phyloP scores from a whole-genome alignment of 805 yeast genomes.

The Teunomyces stri region DNA sequence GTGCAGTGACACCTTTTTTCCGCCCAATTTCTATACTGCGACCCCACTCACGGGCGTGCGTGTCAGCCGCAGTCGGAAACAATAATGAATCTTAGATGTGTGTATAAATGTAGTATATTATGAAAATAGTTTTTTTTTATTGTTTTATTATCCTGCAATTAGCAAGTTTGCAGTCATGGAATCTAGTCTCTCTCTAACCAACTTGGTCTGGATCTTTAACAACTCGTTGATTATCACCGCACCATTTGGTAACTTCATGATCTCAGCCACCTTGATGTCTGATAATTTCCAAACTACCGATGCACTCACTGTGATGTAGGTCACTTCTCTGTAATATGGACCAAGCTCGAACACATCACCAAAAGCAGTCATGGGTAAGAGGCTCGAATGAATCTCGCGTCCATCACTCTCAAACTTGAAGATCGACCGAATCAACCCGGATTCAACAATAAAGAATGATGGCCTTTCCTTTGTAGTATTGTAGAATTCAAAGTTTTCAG shows the following conservation, averaged over 20 bases:
- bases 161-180: slow-evolving; percentile 74
- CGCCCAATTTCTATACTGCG: neutral
- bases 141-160: slow-evolving; percentile 45
- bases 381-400: slow-evolving; percentile 37
- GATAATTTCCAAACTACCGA: slow-evolving; percentile 69
- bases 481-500: slow-evolving; percentile 45
- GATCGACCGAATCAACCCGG: slow-evolving; percentile 39
- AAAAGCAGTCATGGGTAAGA: slow-evolving; percentile 72
- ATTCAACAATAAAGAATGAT: slow-evolving; percentile 55
- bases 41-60: neutral
- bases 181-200: slow-evolving; percentile 70
- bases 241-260: slow-evolving; percentile 47
- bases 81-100: too few species aligned
- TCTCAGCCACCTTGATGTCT: slow-evolving; percentile 38
- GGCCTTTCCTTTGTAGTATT: slow-evolving; percentile 47
- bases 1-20: neutral
- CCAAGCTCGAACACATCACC: slow-evolving; percentile 51
- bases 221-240: slow-evolving; percentile 61
- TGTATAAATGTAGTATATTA: neutral
- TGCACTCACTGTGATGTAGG: slow-evolving; percentile 57
- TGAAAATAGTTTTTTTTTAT: neutral
- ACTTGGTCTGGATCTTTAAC: slow-evolving; percentile 54
- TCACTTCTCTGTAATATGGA: slow-evolving; percentile 40
- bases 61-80: neutral
- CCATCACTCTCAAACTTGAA: slow-evolving; percentile 38